Conservation (phyloP, 257 asterid species). For the Solanum lignicaule region DNA sequence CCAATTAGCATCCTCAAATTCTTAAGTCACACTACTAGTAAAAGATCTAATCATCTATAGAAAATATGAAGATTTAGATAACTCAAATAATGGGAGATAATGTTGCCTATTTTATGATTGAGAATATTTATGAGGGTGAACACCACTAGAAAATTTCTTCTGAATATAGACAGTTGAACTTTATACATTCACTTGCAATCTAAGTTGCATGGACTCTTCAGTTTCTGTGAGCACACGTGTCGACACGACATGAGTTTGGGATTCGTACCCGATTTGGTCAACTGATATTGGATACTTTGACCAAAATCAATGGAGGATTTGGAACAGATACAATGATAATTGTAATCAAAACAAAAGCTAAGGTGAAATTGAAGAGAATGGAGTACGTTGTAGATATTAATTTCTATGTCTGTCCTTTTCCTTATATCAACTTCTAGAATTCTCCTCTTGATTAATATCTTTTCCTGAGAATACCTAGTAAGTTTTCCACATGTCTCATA, state of each 20-base stretch:
- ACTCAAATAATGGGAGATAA: neutral
- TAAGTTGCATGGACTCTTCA: neutral
- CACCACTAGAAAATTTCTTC: neutral
- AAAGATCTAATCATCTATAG: neutral
- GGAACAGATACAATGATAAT: neutral
- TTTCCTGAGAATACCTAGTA: neutral
- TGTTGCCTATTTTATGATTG: neutral
- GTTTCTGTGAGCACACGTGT: neutral
- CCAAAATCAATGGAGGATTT: neutral
- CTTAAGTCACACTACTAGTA: neutral
- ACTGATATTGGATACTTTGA: neutral
- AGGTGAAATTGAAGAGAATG: neutral
- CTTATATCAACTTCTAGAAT: neutral
- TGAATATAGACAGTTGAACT: neutral
- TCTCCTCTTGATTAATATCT: neutral
- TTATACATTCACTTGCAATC: neutral
- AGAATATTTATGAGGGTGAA: neutral
- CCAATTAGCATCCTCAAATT: neutral
- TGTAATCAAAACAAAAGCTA: neutral
- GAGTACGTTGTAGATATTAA: neutral
- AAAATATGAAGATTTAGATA: neutral
- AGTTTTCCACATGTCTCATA: neutral
- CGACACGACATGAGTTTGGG: neutral
- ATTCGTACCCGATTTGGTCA: neutral
- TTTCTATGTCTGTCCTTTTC: neutral